Conservation (phyloP, 495 filamentous ascomycete species). For the Annulohypoxylon maeteangense region DNA sequence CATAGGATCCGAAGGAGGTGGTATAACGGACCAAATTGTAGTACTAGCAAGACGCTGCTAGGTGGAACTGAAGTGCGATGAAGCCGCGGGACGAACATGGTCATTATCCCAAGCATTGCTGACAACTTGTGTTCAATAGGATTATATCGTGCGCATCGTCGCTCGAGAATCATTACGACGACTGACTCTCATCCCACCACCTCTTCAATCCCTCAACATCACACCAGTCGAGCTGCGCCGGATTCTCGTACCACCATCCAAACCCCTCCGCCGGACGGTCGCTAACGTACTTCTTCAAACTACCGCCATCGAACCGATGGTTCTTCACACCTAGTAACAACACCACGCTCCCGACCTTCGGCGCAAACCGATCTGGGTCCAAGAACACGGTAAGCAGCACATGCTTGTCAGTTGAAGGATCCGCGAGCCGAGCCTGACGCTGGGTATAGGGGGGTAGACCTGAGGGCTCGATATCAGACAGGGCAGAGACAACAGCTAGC, state of each 20-base stretch:
- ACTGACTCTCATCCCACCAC: constrained; percentile 52
- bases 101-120: too few relatives aligned
- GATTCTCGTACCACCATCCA: constrained; percentile 57
- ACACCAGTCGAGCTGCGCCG: constrained; percentile 54
- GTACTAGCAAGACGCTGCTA: neutral
- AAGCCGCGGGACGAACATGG: neutral
- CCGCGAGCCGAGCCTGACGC: constrained; percentile 54
- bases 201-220: constrained; percentile 49
- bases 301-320: constrained; percentile 58
- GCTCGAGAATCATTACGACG: neutral
- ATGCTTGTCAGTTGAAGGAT: constrained; percentile 56
- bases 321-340: constrained; percentile 60
- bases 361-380: constrained; percentile 55
- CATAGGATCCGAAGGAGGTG: neutral
- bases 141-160: neutral
- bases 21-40: neutral
- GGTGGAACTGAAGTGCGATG: neutral
- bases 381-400: constrained; percentile 58
- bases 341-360: constrained; percentile 54
- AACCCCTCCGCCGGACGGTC: constrained; percentile 47
- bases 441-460: constrained; percentile 53
- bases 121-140: too few relatives aligned
- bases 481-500: constrained; percentile 53
- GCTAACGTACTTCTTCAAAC: constrained; percentile 59
- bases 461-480: constrained; percentile 53